Base-by-base conservation (phyloP, 345 rosid genomes). In the Lenwebbia sp. region DNA sequence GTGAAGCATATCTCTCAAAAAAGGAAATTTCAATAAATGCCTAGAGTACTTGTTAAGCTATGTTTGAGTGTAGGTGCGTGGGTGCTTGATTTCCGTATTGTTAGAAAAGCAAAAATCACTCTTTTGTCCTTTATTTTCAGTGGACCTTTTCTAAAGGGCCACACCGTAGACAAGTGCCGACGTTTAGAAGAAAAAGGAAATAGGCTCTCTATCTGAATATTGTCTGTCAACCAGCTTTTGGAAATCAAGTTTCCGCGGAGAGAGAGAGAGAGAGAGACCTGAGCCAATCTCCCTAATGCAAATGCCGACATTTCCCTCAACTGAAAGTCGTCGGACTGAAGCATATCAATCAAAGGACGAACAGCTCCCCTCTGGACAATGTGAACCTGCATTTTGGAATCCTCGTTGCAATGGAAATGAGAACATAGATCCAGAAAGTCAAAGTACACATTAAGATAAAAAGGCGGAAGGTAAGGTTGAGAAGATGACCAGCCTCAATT, bases 281-380 rank as follows among this genome's bases (percentile, higher is more conserved):
- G 99, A 12, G 99, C 99, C 95, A 97, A 91, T 89, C 99, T 94
- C 93, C 99, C 99, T 91, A 97, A 89, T 85, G 99, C 99, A 94
- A 97, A 97, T 86, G 99, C 99, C 7, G 99, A 95, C 99, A 97
- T 97, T 92, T 97, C 99, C 90, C 94, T 94, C 91, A 97, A 90
- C 89, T 97, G 99, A 41, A 96, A 92, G 86, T 97, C 99, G 0
- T 91, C 86, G 56, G 99, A 95, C 88, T 94, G 97, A 82, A 97
- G 98, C 99, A 97, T 96, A 83, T 95, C 99, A 60, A 97, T 95
- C 86, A 97, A 90, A 86, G 99, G 99, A 85, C 91, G 91, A 58
- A 98, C 98, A 76, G 99, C 99, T 89, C 99, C 99, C 88, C 99
- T 93, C 86, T 98, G 99, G n/a, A 96, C 99, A 87, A 98, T 98